A percentile compares a stretch with the other conserved stretches of the same genome.
Conservation (phyloP, 148 eudicot species). For the Simmondsia chinensis region DNA sequence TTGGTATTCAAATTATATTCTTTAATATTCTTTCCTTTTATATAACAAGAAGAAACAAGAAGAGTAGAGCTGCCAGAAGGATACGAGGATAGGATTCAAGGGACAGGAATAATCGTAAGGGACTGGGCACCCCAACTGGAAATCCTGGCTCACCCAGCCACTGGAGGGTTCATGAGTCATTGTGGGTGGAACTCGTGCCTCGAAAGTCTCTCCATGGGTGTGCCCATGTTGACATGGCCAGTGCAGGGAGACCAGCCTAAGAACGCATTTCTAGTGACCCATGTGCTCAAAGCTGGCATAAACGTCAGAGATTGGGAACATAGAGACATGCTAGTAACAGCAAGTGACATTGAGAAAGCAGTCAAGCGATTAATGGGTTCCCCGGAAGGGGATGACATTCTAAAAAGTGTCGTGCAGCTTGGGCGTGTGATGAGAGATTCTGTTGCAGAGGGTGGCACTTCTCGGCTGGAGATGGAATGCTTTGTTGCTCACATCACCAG, state of each 20-base stretch:
- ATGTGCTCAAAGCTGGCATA: slow-evolving; percentile 22
- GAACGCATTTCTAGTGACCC: slow-evolving; percentile 27
- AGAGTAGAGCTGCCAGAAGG: slow-evolving; percentile 41
- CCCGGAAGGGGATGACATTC: slow-evolving; percentile 32
- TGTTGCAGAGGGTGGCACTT: slow-evolving; percentile 31
- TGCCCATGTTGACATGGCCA: slow-evolving; percentile 56
- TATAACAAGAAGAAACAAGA: slow-evolving; percentile 9
- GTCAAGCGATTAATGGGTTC: slow-evolving; percentile 38
- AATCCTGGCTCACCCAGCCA: slow-evolving; percentile 41
- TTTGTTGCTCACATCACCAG: slow-evolving; percentile 50
- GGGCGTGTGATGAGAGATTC: slow-evolving; percentile 17
- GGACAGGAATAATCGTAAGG: slow-evolving; percentile 31
- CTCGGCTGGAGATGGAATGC: slow-evolving; percentile 34
- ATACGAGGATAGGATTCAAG: slow-evolving; percentile 37
- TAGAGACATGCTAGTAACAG: slow-evolving; percentile 18
- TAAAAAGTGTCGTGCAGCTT: slow-evolving; percentile 32
- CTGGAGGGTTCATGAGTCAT: slow-evolving; percentile 55
- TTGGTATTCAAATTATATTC: too few relatives aligned
- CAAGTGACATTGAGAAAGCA: slow-evolving; percentile 12
- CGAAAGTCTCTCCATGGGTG: slow-evolving; percentile 61
- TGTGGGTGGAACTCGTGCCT: slow-evolving; percentile 81
- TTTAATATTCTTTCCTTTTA: too few relatives aligned
- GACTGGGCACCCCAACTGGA: slow-evolving; percentile 72
- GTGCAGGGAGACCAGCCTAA: slow-evolving; percentile 66
- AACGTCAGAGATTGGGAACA: slow-evolving; percentile 27